Evolutionary conservation across 2,329 filamentous ascomycete species (phyloP).

Genomic region (Diaporthe citriasiana): DNA sequence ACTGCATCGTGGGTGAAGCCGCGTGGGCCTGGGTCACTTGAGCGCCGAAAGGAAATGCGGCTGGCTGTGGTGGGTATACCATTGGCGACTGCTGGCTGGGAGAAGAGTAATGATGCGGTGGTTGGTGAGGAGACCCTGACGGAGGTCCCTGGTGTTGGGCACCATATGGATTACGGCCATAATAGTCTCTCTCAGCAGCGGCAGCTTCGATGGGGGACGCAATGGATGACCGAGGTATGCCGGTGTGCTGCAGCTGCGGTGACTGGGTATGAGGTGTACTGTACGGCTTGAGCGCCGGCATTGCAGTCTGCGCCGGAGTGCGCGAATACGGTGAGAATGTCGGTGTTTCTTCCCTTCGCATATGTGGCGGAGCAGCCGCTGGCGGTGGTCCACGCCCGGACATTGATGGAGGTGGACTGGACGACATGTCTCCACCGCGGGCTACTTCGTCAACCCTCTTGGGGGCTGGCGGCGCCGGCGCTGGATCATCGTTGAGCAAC

Average conservation of each 20-base stretch:
- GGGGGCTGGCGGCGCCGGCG: slow-evolving; percentile 58
- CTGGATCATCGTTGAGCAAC: slow-evolving; percentile 70
- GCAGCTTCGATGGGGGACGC: slow-evolving; percentile 57
- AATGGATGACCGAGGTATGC: slow-evolving; percentile 60
- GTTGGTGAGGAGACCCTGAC: slow-evolving; percentile 50
- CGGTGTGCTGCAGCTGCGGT: slow-evolving; percentile 64
- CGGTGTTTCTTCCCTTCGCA: slow-evolving; percentile 63
- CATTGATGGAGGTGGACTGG: slow-evolving; percentile 67
- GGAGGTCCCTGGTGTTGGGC: slow-evolving; percentile 50
- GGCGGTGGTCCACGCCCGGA: slow-evolving; percentile 57
- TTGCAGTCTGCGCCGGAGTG: slow-evolving; percentile 58
- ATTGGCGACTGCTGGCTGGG: slow-evolving; percentile 46
- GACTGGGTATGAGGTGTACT: slow-evolving; percentile 60
- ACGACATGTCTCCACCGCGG: slow-evolving; percentile 57
- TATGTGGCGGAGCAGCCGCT: slow-evolving; percentile 57
- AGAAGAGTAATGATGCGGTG: slow-evolving; percentile 47
- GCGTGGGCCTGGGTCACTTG: slow-evolving; percentile 60
- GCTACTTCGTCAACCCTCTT: slow-evolving; percentile 67
- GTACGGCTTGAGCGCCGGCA: slow-evolving; percentile 69
- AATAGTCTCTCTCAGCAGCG: slow-evolving; percentile 64
- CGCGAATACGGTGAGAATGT: slow-evolving; percentile 63
- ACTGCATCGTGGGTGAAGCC: slow-evolving; percentile 68
- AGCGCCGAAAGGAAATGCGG: slow-evolving; percentile 62
- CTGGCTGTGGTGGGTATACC: slow-evolving; percentile 47
- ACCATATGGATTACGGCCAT: slow-evolving; percentile 54